These are phyloP conservation scores for Salix udensis DNA, from an alignment of 345 rosid genomes.

Conservation along the genomic window DNA sequence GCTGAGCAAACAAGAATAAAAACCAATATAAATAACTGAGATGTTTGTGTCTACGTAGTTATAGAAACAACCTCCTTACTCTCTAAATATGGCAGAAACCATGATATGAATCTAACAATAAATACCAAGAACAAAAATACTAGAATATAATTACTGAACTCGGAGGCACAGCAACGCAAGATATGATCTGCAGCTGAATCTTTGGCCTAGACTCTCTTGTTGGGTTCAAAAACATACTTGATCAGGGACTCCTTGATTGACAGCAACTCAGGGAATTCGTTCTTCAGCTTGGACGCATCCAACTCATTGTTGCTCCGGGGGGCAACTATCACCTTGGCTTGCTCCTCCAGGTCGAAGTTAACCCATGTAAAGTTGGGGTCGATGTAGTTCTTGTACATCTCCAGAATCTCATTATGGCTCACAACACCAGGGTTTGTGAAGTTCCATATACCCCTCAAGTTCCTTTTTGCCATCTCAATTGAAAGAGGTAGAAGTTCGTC, in stretches of 20 bases:
- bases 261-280: conserved; percentile 66
- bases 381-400: conserved; percentile 67
- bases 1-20: not conserved
- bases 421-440: conserved; percentile 79
- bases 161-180: not conserved
- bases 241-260: conserved; percentile 66
- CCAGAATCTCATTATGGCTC: conserved; percentile 71
- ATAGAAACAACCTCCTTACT: not conserved
- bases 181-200: not conserved
- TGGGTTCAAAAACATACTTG: conserved; percentile 65
- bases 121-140: not conserved
- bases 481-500: conserved; percentile 75
- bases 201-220: conserved; percentile 43
- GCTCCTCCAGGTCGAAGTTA: conserved; percentile 65
- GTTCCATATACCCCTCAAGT: conserved; percentile 70
- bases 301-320: conserved; percentile 76
- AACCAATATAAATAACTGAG: not conserved
- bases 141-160: not conserved
- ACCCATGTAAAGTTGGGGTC: conserved; percentile 56
- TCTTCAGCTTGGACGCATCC: conserved; percentile 65
- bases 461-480: conserved; percentile 73
- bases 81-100: not conserved
- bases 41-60: not conserved
- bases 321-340: conserved; percentile 69
- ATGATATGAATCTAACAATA: not conserved